Conservation (phyloP, 345 rosid species). For the Raphanus raphanistrum region DNA sequence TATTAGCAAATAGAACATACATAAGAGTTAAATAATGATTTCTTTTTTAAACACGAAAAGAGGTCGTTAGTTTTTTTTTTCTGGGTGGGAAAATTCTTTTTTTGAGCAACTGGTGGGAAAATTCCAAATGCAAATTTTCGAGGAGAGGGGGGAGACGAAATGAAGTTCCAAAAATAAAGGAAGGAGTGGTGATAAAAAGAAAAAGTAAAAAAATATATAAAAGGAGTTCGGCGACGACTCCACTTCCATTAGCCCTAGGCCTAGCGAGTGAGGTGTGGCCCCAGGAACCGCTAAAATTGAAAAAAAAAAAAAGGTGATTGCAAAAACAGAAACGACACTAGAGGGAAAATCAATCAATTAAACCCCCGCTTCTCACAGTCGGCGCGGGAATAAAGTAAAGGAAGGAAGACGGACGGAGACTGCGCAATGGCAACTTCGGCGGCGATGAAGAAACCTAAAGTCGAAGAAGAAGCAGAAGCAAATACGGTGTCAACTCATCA, state of each 20-base stretch:
- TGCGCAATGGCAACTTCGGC: not conserved
- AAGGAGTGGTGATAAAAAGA: not conserved
- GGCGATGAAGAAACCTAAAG: conserved; percentile 31
- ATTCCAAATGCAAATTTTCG: not conserved
- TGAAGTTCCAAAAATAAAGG: too few species aligned
- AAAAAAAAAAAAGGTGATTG: not conserved
- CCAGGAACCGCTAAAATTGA: conserved; percentile 19
- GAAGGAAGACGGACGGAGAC: conserved; percentile 1
- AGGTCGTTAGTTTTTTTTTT: not conserved
- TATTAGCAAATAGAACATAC: not conserved
- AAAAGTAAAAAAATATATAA: too few species aligned
- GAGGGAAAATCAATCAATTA: conserved; percentile 25
- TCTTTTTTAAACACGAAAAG: not conserved
- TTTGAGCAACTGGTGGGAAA: not conserved
- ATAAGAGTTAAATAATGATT: too few species aligned
- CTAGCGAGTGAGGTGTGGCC: conserved; percentile 23
- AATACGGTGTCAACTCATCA: not conserved
- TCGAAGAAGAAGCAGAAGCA: conserved; percentile 21
- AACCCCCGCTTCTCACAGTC: conserved; percentile 1
- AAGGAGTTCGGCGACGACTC: not conserved
- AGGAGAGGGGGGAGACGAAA: not conserved
- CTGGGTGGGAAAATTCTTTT: not conserved
- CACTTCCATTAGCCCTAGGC: conserved; percentile 7
- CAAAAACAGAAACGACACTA: conserved; percentile 4
- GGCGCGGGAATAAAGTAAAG: conserved; percentile 3